Evolutionary conservation across 768 basidiomycete species (phyloP).

Genomic region (Boletus barrowsii): DNA sequence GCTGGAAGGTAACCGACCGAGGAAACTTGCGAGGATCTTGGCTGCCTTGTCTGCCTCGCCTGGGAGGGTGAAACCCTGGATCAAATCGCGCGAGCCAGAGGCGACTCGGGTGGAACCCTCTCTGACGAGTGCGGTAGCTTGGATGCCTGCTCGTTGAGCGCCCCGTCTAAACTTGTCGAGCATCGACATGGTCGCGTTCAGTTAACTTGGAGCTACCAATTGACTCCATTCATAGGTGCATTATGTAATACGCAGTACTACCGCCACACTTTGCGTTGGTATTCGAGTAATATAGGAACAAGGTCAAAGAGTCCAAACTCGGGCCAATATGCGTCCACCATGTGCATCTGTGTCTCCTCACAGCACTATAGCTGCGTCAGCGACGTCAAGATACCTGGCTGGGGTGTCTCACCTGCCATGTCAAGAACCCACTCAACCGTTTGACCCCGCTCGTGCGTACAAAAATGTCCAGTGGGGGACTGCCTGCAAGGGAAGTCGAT

Average conservation of each 20-base stretch:
- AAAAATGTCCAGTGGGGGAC: constrained; percentile 84
- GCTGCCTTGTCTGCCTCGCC: constrained; percentile 95
- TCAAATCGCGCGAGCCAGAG: constrained; percentile 72
- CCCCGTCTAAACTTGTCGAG: constrained; percentile 79
- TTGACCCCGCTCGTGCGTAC: constrained; percentile 88
- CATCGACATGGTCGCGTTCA: constrained; percentile 46
- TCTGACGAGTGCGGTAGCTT: constrained; percentile 74
- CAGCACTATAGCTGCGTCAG: constrained; percentile 50
- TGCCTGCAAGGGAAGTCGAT: constrained; percentile 60
- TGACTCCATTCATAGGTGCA: not conserved
- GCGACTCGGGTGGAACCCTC: constrained; percentile 67
- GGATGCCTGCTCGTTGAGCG: constrained; percentile 77
- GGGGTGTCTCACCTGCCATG: constrained; percentile 80
- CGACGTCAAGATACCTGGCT: not conserved
- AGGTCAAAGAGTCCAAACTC: constrained; percentile 87
- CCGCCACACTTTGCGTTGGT: constrained; percentile 73
- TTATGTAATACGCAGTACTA: constrained; percentile 18
- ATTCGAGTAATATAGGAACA: constrained; percentile 82
- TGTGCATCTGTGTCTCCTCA: constrained; percentile 85
- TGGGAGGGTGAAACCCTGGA: constrained; percentile 83
- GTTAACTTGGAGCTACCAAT: no score
- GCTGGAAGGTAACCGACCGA: constrained; percentile 51
- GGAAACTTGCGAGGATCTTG: constrained; percentile 84
- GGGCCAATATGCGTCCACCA: constrained; percentile 85
- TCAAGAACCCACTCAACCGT: constrained; percentile 62